These are phyloP conservation scores for Arxiozyma heterogenica DNA, from an alignment of 1,139 yeast species.

Conservation along the genomic window DNA sequence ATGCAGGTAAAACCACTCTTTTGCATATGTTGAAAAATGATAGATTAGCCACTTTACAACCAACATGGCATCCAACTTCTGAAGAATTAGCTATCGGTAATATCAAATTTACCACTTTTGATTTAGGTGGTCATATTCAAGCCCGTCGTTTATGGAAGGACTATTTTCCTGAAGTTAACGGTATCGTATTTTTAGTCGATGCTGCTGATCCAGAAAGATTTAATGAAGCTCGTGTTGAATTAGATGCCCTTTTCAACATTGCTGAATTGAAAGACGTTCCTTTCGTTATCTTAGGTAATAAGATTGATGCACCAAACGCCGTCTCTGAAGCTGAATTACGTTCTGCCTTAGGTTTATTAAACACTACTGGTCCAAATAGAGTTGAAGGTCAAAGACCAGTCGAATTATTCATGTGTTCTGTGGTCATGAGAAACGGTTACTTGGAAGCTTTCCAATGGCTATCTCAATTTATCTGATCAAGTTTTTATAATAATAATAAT, in stretches of 20 bases:
- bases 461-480: constrained; percentile 70
- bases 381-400: constrained; percentile 81
- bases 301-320: constrained; percentile 89
- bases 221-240: constrained; percentile 88
- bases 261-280: constrained; percentile 88
- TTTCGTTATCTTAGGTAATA: constrained; percentile 88
- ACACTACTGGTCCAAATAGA: constrained; percentile 77
- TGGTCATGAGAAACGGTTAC: constrained; percentile 93
- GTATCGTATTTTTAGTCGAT: constrained; percentile 92
- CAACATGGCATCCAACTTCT: constrained; percentile 96
- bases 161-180: constrained; percentile 97
- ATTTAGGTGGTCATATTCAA: constrained; percentile 96
- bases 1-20: constrained; percentile 96
- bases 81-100: constrained; percentile 96
- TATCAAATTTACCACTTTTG: constrained; percentile 94
- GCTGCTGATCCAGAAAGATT: constrained; percentile 96
- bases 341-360: constrained; percentile 78
- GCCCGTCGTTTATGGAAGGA: constrained; percentile 99
- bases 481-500: not conserved
- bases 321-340: constrained; percentile 93
- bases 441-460: constrained; percentile 96
- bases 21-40: constrained; percentile 95
- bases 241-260: constrained; percentile 84
- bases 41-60: constrained; percentile 93
- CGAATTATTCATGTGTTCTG: constrained; percentile 95